Base-by-base conservation (phyloP, 2,329 filamentous ascomycete species). In the Raffaelea deltoideospora region DNA sequence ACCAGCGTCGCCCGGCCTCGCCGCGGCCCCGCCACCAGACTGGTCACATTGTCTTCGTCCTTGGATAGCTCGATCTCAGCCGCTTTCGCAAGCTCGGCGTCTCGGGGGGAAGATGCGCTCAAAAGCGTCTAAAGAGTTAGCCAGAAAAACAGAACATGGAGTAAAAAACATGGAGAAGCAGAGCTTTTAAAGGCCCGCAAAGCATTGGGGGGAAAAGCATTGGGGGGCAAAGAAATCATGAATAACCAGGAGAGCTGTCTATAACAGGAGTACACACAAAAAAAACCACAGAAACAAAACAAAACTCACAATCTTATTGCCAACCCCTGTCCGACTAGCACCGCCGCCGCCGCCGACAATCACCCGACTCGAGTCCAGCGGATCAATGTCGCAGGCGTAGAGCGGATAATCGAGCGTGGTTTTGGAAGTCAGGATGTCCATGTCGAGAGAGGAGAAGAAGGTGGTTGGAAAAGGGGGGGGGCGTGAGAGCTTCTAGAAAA, bases 301-400 rank as follows among this genome's bases (percentile, higher is more conserved):
- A n/a, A 2, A 31, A 63, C 76, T 52, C 59, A 81, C 81, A 50
- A 94, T 85, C 58, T 85, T 85, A 64, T 94, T 94, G 39, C 77
- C 76, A 18, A 94, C 82, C 31, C 85, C 86, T 46, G 74, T 85
- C 45, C 75, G 73, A 34, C 81, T 76, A 45, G 83, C 76, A 35
- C 88, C 88, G 45, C 88, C 88, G 43, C 88, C 88, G 36, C 88
- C 88, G 41, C 79, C 85, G 27, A 94, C 82, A 9, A 94, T 63
- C 19, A 95, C 65, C 44, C 77, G 76, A 44, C 72, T 72, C 41
- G 78, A 69, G 60, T 92, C 76, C 50, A 79, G 70, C 35, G 80
- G 83, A 52, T 93, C 85, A 56, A 93, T 95, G 52, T 86, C 86
- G 54, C 85, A 81, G 38, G 80, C 76, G 56, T 86, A 94, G 41